These are phyloP conservation scores for Haberlea rhodopensis DNA, from an alignment of 257 asterid species.

Conservation along the genomic window DNA sequence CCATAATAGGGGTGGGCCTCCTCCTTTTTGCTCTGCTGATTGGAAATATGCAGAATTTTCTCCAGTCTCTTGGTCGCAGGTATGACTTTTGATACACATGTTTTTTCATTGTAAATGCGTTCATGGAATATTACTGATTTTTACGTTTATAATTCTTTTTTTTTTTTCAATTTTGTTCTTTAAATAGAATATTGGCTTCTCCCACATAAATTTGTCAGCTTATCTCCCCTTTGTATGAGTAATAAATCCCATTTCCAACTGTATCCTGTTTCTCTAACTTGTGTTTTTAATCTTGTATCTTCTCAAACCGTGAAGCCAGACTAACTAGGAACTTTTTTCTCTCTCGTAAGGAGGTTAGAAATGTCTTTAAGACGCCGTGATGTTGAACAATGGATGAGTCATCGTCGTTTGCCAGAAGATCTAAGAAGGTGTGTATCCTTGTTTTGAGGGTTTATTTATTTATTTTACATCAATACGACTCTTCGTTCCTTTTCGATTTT, in stretches of 20 bases:
- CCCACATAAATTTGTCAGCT: too few relatives aligned
- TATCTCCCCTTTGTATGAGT: too few relatives aligned
- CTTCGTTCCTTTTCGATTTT: background rate
- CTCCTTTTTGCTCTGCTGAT: slow-evolving; percentile 82
- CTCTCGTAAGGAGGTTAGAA: slow-evolving; percentile 65
- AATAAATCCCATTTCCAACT: too few relatives aligned
- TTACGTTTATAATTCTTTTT: too few relatives aligned
- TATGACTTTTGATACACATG: background rate
- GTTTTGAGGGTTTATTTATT: background rate
- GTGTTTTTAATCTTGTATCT: too few relatives aligned
- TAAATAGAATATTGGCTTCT: too few relatives aligned
- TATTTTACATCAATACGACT: background rate
- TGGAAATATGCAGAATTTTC: slow-evolving; percentile 95
- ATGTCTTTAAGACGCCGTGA: slow-evolving; percentile 85
- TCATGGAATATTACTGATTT: too few relatives aligned
- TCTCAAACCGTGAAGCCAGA: too few relatives aligned
- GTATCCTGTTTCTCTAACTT: too few relatives aligned
- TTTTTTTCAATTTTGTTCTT: too few relatives aligned
- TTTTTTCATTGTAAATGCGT: too few relatives aligned
- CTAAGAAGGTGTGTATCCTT: slow-evolving; percentile 52
- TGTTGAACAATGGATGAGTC: slow-evolving; percentile 96
- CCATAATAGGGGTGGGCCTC: slow-evolving; percentile 77
- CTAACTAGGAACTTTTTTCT: background rate
- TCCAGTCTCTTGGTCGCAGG: slow-evolving; percentile 93
- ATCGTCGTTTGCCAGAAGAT: slow-evolving; percentile 74